phyloP scores from a whole-genome alignment of 1,139 yeast genomes.

The Scheffersomyces parashehatae region DNA sequence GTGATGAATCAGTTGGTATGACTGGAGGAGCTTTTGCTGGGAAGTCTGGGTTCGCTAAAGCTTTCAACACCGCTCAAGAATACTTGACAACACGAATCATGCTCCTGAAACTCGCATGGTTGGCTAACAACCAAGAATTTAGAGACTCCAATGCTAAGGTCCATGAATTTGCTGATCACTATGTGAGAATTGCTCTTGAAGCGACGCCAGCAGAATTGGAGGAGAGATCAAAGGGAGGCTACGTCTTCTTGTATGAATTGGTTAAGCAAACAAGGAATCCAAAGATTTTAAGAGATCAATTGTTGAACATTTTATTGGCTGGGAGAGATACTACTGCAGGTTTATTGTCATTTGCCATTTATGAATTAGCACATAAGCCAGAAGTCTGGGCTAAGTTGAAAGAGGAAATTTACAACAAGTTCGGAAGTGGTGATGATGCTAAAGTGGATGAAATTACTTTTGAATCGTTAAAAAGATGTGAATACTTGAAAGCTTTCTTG shows the following conservation, averaged over 20 bases:
- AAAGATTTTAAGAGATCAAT: constrained; percentile 42
- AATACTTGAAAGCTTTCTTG: constrained; percentile 46
- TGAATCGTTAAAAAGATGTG: constrained; percentile 51
- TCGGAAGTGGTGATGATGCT: constrained; percentile 38
- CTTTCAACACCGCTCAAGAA: constrained; percentile 36
- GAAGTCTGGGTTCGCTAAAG: constrained; percentile 25
- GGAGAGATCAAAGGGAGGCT: constrained; percentile 35
- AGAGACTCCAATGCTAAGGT: constrained; percentile 20
- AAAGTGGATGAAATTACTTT: constrained; percentile 38
- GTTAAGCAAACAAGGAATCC: constrained; percentile 47
- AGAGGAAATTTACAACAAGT: constrained; percentile 29
- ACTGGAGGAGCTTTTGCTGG: constrained; percentile 22
- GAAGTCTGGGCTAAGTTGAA: constrained; percentile 34
- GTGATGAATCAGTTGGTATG: constrained; percentile 30
- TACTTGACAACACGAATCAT: constrained; percentile 30
- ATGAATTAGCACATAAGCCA: constrained; percentile 44
- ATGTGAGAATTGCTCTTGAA: constrained; percentile 28
- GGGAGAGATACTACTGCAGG: constrained; percentile 53
- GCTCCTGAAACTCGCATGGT: constrained; percentile 28
- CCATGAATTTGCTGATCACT: constrained; percentile 31
- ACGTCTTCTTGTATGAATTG: constrained; percentile 46
- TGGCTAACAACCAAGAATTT: constrained; percentile 32
- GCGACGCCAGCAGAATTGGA: constrained; percentile 35
- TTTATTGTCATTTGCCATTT: constrained; percentile 39
- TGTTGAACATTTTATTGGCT: constrained; percentile 45